phyloP scores from a whole-genome alignment of 1,139 yeast species.

The Zygoascus meyerae region DNA sequence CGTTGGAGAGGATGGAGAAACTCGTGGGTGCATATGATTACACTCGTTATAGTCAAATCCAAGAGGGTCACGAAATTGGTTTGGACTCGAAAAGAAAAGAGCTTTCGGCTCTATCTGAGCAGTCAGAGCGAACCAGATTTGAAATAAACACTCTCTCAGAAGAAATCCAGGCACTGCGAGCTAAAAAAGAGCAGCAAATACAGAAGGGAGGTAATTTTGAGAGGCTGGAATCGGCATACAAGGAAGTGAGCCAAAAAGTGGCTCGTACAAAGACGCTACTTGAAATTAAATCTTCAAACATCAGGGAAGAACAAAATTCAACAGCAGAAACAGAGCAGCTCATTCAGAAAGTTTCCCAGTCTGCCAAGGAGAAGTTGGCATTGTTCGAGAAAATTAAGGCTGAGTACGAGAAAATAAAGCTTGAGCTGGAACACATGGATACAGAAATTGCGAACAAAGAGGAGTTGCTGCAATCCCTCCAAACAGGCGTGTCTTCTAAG shows the following conservation, averaged over 20 bases:
- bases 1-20: conserved; percentile 67
- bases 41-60: conserved; percentile 36
- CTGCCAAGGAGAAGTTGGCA: conserved; percentile 12
- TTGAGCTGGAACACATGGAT: conserved; percentile 42
- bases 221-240: conserved; percentile 55
- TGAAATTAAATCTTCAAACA: conserved; percentile 52
- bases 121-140: conserved; percentile 25
- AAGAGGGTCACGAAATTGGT: conserved; percentile 23
- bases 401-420: conserved; percentile 43
- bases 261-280: conserved; percentile 63
- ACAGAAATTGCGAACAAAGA: conserved; percentile 57
- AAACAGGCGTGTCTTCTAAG: conserved; percentile 85
- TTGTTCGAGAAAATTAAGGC: conserved; percentile 33
- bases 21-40: conserved; percentile 78
- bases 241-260: conserved; percentile 54
- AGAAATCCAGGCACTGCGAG: conserved; percentile 54
- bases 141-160: conserved; percentile 58
- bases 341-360: conserved; percentile 19
- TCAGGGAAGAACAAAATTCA: conserved; percentile 43
- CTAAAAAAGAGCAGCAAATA: conserved; percentile 53
- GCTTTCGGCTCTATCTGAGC: conserved; percentile 35
- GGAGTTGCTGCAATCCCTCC: conserved; percentile 72
- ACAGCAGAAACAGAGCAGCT: conserved; percentile 22
- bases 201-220: conserved; percentile 58
- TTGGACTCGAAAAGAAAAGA: conserved; percentile 37